A percentile compares a stretch with the other conserved stretches of the same genome.
Conservation (phyloP, 192 early-diverging fungal species). For the Coemansia sp. region DNA sequence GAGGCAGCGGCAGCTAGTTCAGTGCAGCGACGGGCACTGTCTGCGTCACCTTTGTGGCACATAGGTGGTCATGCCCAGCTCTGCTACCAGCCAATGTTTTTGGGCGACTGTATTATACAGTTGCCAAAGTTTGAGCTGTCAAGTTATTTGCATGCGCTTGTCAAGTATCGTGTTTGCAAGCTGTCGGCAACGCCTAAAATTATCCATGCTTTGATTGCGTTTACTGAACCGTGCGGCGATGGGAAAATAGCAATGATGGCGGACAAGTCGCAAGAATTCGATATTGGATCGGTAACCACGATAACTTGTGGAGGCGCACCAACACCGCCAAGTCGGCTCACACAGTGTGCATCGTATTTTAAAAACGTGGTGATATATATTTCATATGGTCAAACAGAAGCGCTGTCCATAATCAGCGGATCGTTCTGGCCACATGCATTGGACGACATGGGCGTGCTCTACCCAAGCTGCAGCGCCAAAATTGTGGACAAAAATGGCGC, state of each 20-base stretch:
- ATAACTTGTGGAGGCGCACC: constrained; percentile 40
- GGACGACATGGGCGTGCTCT: constrained; percentile 35
- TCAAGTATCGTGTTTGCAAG: constrained; percentile 11
- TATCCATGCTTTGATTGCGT: constrained; percentile 10
- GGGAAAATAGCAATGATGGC: neutral
- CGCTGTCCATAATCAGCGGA: constrained; percentile 21
- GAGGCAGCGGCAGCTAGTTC: no score
- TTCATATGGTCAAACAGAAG: constrained; percentile 42
- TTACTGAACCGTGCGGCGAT: constrained; percentile 3
- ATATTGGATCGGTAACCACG: constrained; percentile 19
- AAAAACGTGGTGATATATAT: constrained; percentile 1
- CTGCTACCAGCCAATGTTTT: constrained; percentile 30
- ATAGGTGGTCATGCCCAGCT: constrained; percentile 40
- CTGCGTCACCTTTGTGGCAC: constrained; percentile 21
- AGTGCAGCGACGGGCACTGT: constrained; percentile 7
- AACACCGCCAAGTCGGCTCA: constrained; percentile 9
- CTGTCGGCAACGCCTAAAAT: constrained; percentile 21
- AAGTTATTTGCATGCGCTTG: constrained; percentile 26
- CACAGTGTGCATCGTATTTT: constrained; percentile 22
- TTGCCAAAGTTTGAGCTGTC: constrained; percentile 10
- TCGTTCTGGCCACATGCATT: constrained; percentile 6
- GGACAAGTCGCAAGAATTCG: constrained; percentile 1
- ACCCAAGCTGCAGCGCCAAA: constrained; percentile 33
- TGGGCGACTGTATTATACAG: constrained; percentile 25
- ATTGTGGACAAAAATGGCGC: constrained; percentile 56